These are phyloP conservation scores for Echinosophora koreensis DNA, from an alignment of 306 rosid species.

Conservation along the genomic window DNA sequence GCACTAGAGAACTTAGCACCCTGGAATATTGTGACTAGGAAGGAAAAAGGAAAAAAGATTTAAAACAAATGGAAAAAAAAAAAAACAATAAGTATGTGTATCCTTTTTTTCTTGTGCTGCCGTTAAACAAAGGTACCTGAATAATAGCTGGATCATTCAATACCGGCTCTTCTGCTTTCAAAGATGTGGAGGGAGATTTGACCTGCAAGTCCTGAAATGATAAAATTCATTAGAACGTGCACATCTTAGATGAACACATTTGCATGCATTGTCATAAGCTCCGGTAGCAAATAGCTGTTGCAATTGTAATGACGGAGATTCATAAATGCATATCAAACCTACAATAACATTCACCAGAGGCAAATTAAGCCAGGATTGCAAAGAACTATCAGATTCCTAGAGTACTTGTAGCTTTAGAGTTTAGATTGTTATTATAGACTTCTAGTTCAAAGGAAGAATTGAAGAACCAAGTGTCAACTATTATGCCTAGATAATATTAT, in stretches of 20 bases:
- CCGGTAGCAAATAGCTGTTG: constrained; percentile 5
- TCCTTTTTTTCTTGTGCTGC: not conserved
- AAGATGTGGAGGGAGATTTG: constrained; percentile 56
- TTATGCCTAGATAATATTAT: too few species aligned
- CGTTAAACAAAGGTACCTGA: constrained; percentile 55
- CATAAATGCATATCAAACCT: constrained; percentile 25
- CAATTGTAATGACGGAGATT: constrained; percentile 13
- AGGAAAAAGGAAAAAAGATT: constrained; percentile 15
- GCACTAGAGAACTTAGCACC: constrained; percentile 40
- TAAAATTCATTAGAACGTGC: constrained; percentile 39
- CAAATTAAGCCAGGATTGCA: not conserved
- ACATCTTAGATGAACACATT: constrained; percentile 31
- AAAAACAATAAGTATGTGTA: not conserved
- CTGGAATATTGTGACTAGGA: constrained; percentile 60
- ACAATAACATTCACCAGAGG: constrained; percentile 2
- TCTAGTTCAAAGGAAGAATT: not conserved
- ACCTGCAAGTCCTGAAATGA: constrained; percentile 76
- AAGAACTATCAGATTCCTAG: not conserved
- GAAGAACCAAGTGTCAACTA: too few species aligned
- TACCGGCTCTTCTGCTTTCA: constrained; percentile 53
- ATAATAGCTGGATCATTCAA: constrained; percentile 74
- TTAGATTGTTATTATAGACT: not conserved
- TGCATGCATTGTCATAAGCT: constrained; percentile 22
- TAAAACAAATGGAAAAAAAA: not conserved
- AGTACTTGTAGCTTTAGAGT: not conserved